phyloP scores from a whole-genome alignment of 177 flowering plant species.

The Vitis hybrid region DNA sequence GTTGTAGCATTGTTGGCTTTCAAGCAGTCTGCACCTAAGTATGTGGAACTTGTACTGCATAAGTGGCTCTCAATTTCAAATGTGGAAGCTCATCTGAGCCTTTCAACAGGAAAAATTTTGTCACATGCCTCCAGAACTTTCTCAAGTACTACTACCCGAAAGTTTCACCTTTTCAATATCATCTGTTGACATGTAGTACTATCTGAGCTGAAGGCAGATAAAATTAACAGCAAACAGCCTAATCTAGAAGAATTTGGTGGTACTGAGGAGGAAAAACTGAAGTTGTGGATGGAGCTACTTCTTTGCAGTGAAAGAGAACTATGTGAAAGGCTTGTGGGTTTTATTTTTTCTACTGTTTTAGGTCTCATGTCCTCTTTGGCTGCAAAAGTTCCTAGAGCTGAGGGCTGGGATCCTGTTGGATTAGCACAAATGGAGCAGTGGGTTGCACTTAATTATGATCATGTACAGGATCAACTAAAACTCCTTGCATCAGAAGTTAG shows the following conservation, averaged over 20 bases:
- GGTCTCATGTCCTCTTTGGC: constrained; percentile 24
- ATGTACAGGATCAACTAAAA: constrained; percentile 37
- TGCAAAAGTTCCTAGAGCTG: constrained; percentile 10
- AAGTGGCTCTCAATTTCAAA: constrained; percentile 62
- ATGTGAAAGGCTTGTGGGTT: constrained; percentile 68
- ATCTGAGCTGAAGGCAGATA: constrained; percentile 41
- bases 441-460: constrained; percentile 40
- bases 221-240: constrained; percentile 21
- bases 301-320: constrained; percentile 63
- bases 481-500: constrained; percentile 45
- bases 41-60: constrained; percentile 38
- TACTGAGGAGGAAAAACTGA: constrained; percentile 31
- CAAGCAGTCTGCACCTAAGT: constrained; percentile 49
- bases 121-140: constrained; percentile 27
- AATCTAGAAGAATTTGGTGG: constrained; percentile 15
- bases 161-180: constrained; percentile 70
- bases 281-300: constrained; percentile 57
- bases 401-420: constrained; percentile 64
- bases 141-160: constrained; percentile 44
- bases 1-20: constrained; percentile 68
- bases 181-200: constrained; percentile 64
- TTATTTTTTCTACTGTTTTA: constrained; percentile 45
- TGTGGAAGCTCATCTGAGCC: constrained; percentile 14
- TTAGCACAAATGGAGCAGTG: constrained; percentile 79
- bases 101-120: constrained; percentile 34